Evolutionary conservation across 2,329 filamentous ascomycete species (phyloP).

Genomic region (Colletotrichum salicis): DNA sequence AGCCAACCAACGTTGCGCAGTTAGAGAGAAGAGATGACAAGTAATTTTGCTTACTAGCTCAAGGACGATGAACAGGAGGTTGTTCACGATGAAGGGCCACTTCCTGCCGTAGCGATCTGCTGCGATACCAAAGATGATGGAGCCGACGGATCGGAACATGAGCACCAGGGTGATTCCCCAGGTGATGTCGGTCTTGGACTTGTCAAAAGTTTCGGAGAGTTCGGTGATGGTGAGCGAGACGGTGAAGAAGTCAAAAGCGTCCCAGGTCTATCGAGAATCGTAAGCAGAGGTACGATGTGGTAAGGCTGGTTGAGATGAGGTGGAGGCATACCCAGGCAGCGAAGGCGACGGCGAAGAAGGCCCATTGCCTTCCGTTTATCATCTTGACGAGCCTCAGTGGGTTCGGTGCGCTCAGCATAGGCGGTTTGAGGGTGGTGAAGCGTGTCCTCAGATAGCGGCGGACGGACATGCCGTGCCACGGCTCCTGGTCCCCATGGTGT

Average conservation of each 20-base stretch:
- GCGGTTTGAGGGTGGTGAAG: constrained; percentile 66
- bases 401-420: constrained; percentile 64
- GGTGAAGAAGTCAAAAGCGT: constrained; percentile 75
- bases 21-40: constrained; percentile 14
- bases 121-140: constrained; percentile 64
- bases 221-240: constrained; percentile 68
- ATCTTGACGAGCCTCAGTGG: constrained; percentile 60
- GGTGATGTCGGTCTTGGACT: constrained; percentile 67
- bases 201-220: constrained; percentile 63
- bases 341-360: constrained; percentile 66
- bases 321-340: constrained; percentile 61
- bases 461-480: constrained; percentile 61
- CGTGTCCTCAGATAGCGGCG: constrained; percentile 62
- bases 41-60: constrained; percentile 66
- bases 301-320: accelerated
- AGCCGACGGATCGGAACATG: constrained; percentile 69
- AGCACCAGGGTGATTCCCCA: constrained; percentile 73
- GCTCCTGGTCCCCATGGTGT: constrained; percentile 46
- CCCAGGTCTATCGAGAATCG: constrained; percentile 60
- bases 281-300: background rate
- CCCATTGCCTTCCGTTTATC: constrained; percentile 63
- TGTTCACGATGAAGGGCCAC: constrained; percentile 82
- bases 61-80: constrained; percentile 76
- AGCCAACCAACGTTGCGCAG: background rate
- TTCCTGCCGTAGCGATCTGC: constrained; percentile 68